Conservation (phyloP, 305 asterid species). For the Rubia peregrina region DNA sequence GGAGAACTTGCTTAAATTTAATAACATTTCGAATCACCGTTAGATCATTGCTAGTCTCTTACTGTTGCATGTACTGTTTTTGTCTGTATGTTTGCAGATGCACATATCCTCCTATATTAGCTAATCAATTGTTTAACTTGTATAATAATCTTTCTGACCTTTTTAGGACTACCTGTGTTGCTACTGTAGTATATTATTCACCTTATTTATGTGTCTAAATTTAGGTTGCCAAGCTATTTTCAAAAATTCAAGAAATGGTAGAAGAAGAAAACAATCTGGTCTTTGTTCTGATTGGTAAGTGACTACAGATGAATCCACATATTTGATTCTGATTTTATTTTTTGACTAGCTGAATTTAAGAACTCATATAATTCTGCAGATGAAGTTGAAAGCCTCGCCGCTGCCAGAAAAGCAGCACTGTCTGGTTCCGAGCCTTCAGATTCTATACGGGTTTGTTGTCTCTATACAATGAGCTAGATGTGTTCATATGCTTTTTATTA, state of each 20-base stretch:
- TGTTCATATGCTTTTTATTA: neutral
- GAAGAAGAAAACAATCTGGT: conserved; percentile 93
- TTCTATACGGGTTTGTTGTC: conserved; percentile 72
- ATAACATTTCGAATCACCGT: neutral
- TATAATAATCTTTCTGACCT: neutral
- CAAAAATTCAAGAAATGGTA: conserved; percentile 95
- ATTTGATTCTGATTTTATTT: conserved; percentile 12
- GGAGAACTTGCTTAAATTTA: neutral
- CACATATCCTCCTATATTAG: neutral
- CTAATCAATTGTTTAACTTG: neutral
- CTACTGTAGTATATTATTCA: conserved; percentile 4
- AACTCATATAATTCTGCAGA: conserved; percentile 36
- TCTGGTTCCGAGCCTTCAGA: conserved; percentile 99
- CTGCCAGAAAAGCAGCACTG: conserved; percentile 95
- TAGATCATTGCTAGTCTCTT: neutral
- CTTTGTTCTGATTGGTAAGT: conserved; percentile 89
- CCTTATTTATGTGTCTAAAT: conserved; percentile 14
- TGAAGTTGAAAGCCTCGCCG: conserved; percentile 99
- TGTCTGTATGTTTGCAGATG: neutral
- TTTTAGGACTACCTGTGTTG: conserved; percentile 1
- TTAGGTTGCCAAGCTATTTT: conserved; percentile 91
- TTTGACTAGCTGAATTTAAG: conserved; percentile 15
- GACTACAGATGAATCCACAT: conserved; percentile 21
- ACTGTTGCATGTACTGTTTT: neutral
- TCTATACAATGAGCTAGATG: conserved; percentile 8